Conservation (phyloP, 192 early-diverging fungal species). For the Umbelopsis sp. region DNA sequence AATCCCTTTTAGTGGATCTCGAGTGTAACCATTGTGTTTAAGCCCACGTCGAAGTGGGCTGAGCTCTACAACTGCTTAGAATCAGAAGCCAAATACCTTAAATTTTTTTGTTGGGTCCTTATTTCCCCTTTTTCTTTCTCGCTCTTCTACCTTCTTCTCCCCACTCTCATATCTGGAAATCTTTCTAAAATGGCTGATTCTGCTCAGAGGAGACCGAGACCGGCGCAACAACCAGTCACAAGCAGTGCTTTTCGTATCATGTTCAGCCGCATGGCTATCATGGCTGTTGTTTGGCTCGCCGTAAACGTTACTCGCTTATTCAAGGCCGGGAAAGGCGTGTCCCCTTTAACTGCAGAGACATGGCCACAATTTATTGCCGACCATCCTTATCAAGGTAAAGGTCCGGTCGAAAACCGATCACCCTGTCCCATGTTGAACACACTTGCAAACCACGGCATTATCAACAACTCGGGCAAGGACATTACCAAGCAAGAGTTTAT, state of each 20-base stretch:
- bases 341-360: not conserved
- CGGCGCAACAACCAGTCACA: not conserved
- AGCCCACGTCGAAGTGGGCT: not conserved
- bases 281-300: not conserved
- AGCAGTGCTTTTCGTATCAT: not conserved
- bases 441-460: conserved; percentile 31
- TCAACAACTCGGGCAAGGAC: conserved; percentile 24
- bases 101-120: not conserved
- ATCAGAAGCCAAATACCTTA: not conserved
- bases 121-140: not conserved
- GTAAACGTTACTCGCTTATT: not conserved
- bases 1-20: not conserved
- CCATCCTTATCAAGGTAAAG: conserved; percentile 24
- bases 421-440: conserved; percentile 31
- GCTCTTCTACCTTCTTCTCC: not conserved
- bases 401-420: conserved; percentile 10
- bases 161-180: not conserved
- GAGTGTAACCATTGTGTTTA: conserved; percentile 3
- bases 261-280: conserved; percentile 1
- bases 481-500: conserved; percentile 22
- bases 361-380: conserved; percentile 15
- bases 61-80: not conserved
- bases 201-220: not conserved
- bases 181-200: conserved; percentile 4
- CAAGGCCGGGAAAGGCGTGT: not conserved